phyloP scores from a whole-genome alignment of 306 rosid genomes.

The Delonix regia region DNA sequence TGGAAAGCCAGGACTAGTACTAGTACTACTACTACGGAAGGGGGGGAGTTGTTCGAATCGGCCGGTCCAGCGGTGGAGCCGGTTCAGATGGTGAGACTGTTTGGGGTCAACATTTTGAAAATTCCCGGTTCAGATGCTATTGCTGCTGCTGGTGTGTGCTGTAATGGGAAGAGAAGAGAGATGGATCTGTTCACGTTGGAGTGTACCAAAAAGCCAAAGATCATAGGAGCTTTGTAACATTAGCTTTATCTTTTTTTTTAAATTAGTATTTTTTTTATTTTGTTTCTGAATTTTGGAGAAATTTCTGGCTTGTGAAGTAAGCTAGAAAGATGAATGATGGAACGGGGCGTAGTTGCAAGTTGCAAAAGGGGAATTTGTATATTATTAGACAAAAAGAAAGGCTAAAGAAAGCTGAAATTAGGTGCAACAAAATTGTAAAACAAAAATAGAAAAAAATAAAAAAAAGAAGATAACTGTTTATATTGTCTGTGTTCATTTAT shows the following conservation, averaged over 20 bases:
- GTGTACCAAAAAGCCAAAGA: slow-evolving; percentile 80
- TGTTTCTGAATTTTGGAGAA: slow-evolving; percentile 27
- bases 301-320: slow-evolving; percentile 40
- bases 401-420: slow-evolving; percentile 52
- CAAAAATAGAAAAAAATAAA: not conserved
- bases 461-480: slow-evolving; percentile 35
- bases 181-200: slow-evolving; percentile 67
- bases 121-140: slow-evolving; percentile 45
- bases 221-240: slow-evolving; percentile 85
- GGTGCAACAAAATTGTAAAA: slow-evolving; percentile 43
- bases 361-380: slow-evolving; percentile 54
- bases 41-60: slow-evolving; percentile 33
- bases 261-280: not conserved
- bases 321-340: slow-evolving; percentile 14
- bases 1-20: slow-evolving; percentile 51
- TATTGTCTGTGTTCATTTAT: slow-evolving; percentile 36
- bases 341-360: slow-evolving; percentile 50
- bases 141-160: slow-evolving; percentile 44
- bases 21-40: not conserved
- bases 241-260: not conserved
- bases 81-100: slow-evolving; percentile 79
- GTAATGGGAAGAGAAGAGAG: slow-evolving; percentile 74
- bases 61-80: slow-evolving; percentile 56
- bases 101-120: slow-evolving; percentile 91
- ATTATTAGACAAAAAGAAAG: slow-evolving; percentile 49